Evolutionary conservation across 805 yeast genomes (phyloP).

Genomic region (Lipomyces yamanashiensis): DNA sequence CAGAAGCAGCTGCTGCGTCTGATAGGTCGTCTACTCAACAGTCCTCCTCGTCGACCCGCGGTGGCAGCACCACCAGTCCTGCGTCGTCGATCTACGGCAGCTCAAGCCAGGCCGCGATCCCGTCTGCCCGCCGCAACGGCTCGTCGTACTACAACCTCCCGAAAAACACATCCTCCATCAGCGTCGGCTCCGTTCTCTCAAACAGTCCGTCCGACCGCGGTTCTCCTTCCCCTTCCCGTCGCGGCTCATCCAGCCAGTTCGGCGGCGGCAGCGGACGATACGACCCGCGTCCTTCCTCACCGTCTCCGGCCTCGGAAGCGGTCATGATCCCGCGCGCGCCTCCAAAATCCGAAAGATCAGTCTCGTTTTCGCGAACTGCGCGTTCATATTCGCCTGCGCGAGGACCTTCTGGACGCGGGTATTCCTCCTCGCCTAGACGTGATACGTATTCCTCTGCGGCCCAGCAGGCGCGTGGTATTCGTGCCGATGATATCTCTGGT

Average conservation of each 20-base stretch:
- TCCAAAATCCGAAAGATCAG: conserved; percentile 4
- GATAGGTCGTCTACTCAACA: background rate
- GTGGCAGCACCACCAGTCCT: background rate
- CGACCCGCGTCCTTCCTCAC: background rate
- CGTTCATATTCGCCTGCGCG: conserved; percentile 4
- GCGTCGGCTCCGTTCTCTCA: conserved; percentile 26
- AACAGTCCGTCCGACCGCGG: conserved; percentile 5
- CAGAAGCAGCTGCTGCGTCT: background rate
- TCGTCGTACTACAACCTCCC: background rate
- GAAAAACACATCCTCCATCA: conserved; percentile 24
- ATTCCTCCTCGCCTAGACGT: conserved; percentile 27
- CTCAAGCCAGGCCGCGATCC: conserved; percentile 7
- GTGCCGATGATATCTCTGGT: conserved; percentile 23
- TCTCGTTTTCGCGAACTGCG: conserved; percentile 20
- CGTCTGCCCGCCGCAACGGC: background rate
- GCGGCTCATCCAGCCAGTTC: conserved; percentile 14
- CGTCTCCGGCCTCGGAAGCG: conserved; percentile 11
- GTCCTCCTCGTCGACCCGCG: background rate
- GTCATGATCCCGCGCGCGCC: conserved; percentile 11
- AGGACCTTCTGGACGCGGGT: background rate
- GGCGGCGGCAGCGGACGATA: background rate
- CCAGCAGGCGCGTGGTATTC: conserved; percentile 18
- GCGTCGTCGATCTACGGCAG: conserved; percentile 16
- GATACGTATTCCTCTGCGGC: conserved; percentile 29
- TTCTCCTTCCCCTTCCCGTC: conserved; percentile 28